These are phyloP conservation scores for Viridothelium virens DNA, from an alignment of 495 filamentous ascomycete species.

Conservation along the genomic window DNA sequence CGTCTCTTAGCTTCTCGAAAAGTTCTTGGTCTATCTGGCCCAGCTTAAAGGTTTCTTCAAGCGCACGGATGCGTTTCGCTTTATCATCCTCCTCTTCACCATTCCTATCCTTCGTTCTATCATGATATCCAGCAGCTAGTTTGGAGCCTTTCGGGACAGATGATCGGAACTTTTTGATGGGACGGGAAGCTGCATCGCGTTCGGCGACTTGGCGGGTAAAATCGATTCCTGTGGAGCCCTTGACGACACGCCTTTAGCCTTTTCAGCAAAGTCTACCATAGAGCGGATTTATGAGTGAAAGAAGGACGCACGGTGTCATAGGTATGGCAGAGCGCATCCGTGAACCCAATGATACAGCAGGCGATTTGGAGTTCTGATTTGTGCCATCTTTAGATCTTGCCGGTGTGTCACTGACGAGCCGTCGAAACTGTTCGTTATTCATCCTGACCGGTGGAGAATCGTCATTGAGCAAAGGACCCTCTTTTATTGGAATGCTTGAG, in stretches of 20 bases:
- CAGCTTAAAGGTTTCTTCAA: conserved; percentile 76
- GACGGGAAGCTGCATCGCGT: conserved; percentile 48
- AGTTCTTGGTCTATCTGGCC: conserved; percentile 68
- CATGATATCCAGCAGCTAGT: conserved; percentile 70
- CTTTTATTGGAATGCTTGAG: background rate
- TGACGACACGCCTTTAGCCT: conserved; percentile 56
- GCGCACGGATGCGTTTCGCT: conserved; percentile 57
- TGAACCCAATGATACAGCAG: conserved; percentile 47
- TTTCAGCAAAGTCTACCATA: background rate
- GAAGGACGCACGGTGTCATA: conserved; percentile 36
- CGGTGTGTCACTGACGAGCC: conserved; percentile 57
- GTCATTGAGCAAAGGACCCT: background rate
- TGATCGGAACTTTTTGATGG: conserved; percentile 65
- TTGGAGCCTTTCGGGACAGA: conserved; percentile 78
- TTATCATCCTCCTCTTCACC: conserved; percentile 57
- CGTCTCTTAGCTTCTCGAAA: conserved; percentile 61
- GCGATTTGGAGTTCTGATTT: conserved; percentile 31
- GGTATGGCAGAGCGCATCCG: conserved; percentile 34
- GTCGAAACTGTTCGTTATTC: conserved; percentile 96
- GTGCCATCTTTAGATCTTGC: conserved; percentile 25
- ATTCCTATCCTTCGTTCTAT: conserved; percentile 57
- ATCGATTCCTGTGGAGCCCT: conserved; percentile 47
- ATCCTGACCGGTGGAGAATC: conserved; percentile 41
- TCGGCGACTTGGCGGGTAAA: conserved; percentile 85
- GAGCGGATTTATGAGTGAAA: background rate